These are phyloP conservation scores for Aspergillus pseudoviridinutans DNA, from an alignment of 2,329 filamentous ascomycete genomes.

Conservation along the genomic window DNA sequence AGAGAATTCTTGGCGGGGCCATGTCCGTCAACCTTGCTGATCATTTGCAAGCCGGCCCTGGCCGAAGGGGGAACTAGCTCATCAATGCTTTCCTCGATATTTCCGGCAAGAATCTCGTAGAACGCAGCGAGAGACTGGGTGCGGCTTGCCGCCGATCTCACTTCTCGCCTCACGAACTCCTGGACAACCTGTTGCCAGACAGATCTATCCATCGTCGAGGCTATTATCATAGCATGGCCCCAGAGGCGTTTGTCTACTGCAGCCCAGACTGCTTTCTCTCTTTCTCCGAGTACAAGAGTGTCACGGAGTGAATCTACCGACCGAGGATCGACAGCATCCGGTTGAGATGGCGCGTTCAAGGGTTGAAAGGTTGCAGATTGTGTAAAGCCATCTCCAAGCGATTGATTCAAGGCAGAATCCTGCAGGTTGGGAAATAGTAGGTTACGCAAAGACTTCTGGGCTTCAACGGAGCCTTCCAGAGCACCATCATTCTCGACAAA, in stretches of 20 bases:
- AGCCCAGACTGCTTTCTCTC: constrained; percentile 88
- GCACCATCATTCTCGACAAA: constrained; percentile 83
- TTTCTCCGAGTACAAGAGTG: constrained; percentile 71
- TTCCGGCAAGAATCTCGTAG: constrained; percentile 91
- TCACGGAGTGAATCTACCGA: constrained; percentile 69
- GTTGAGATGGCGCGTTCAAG: constrained; percentile 38
- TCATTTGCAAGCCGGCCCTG: constrained; percentile 83
- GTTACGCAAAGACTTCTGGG: constrained; percentile 70
- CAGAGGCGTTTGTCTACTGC: constrained; percentile 90
- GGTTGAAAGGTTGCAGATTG: constrained; percentile 38
- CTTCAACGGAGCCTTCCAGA: constrained; percentile 67
- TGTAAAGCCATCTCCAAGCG: constrained; percentile 19
- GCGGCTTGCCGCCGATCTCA: constrained; percentile 73
- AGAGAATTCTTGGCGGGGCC: constrained; percentile 67
- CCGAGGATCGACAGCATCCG: constrained; percentile 66
- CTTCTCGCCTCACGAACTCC: constrained; percentile 92
- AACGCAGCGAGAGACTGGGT: constrained; percentile 86
- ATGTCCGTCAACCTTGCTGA: constrained; percentile 65
- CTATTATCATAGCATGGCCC: constrained; percentile 93
- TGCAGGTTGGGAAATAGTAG: constrained; percentile 63
- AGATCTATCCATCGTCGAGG: constrained; percentile 67
- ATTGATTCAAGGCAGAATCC: constrained; percentile 24
- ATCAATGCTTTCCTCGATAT: constrained; percentile 89
- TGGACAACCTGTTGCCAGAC: constrained; percentile 91
- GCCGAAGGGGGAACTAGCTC: constrained; percentile 92